Evolutionary conservation across 2,329 filamentous ascomycete genomes (phyloP).

Genomic region (Paracorniculantispora psalliotae): DNA sequence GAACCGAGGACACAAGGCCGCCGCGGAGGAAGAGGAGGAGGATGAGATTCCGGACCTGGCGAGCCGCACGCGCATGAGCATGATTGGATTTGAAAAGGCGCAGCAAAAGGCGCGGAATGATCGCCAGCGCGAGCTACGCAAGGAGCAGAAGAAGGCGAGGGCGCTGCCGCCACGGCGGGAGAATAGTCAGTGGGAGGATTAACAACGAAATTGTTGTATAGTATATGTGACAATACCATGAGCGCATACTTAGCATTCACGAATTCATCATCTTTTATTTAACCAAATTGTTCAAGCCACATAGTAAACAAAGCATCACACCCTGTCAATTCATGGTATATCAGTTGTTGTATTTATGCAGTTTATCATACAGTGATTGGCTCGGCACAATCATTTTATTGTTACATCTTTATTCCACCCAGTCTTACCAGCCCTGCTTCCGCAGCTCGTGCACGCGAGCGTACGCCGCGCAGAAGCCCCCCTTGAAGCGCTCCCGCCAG

Average conservation of each 20-base stretch:
- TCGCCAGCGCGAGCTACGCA: constrained; percentile 47
- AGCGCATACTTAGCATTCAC: too few species aligned
- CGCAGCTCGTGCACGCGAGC: constrained; percentile 63
- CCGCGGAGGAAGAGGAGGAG: constrained; percentile 23
- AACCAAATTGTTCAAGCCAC: too few species aligned
- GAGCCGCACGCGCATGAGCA: constrained; percentile 55
- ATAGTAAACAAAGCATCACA: too few species aligned
- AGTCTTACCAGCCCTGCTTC: constrained; percentile 69
- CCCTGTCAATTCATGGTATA: too few species aligned
- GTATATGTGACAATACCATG: background rate
- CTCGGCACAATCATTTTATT: constrained; percentile 1
- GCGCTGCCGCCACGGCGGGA: constrained; percentile 32
- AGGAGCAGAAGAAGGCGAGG: constrained; percentile 45
- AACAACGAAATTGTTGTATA: background rate
- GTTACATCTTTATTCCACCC: background rate
- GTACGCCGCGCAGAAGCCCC: constrained; percentile 61
- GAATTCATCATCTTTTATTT: too few species aligned
- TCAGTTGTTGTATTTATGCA: background rate
- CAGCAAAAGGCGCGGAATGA: constrained; percentile 45
- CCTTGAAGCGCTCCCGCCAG: constrained; percentile 65
- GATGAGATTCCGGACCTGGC: constrained; percentile 44
- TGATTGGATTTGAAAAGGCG: constrained; percentile 58
- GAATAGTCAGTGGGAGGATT: constrained; percentile 33
- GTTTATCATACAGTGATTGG: constrained; percentile 7
- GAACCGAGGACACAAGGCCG: constrained; percentile 13